Evolutionary conservation across 2,329 filamentous ascomycete genomes (phyloP), one percentile per base, ranked within the genome.

Genomic region (Tolypocladium tropicale): DNA sequence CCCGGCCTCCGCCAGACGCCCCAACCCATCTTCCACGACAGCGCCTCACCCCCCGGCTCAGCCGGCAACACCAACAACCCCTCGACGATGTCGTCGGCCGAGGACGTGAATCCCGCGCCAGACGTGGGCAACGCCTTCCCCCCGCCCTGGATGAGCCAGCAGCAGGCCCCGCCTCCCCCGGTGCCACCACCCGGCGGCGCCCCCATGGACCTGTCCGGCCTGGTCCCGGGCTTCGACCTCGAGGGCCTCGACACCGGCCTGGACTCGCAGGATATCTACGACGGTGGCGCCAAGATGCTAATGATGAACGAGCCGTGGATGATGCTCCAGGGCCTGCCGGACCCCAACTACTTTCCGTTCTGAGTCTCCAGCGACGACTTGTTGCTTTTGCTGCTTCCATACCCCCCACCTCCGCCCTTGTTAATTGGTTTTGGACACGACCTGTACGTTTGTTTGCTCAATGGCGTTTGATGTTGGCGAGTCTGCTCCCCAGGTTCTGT

Each of bases 231-330:
- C 18, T 63, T 70, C 57, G 66, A 71, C 55, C 62, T 70, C 50
- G 67, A 67, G 50, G 60, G 63, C 18, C 56, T 70, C 41, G 67
- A 65, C 30, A 53, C 69, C 21, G 63, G 62, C 1, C 58, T 60
- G 10, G 66, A 65, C 9, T 55, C 60, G 4, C 63, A 65, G 52
- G 65, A 64, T 36, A 61, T 64, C 55, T 65, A 69, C 54, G 67
- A 68, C 57, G 67, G 71, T 18, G 68, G 68, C 10, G 65, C 71
- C 53, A 65, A 67, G 36, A 70, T 70, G 58, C n/a, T n/a, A n/a
- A 65, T 71, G 53, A 64, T 74, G 53, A 67, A 70, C 56, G 74
- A 76, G 55, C 69, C 71, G 16, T 75, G 74, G 68, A 68, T 74
- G 52, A 65, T 69, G 56, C 70, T 74, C 25, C 68, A 70, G 51